These are phyloP conservation scores for Luffa acutangula DNA, from an alignment of 306 rosid species.

Conservation along the genomic window DNA sequence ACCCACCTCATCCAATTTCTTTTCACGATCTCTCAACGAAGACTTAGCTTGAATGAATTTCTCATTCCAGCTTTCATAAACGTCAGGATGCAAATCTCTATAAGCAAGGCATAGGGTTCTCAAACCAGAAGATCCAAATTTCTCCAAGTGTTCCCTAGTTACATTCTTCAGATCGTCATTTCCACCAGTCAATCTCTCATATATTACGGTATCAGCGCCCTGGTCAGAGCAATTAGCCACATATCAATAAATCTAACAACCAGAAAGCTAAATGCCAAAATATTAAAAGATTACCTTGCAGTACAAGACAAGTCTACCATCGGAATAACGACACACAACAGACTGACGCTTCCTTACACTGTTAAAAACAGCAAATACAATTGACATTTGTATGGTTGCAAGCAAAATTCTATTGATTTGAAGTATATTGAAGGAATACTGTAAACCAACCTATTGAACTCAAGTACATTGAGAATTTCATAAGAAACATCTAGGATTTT, in stretches of 20 bases:
- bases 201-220: constrained; percentile 95
- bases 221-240: constrained; percentile 31
- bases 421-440: background rate
- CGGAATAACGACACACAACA: constrained; percentile 86
- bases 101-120: constrained; percentile 94
- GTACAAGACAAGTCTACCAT: constrained; percentile 88
- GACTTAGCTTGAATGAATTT: constrained; percentile 91
- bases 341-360: constrained; percentile 99
- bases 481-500: constrained; percentile 58
- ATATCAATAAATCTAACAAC: constrained; percentile 23
- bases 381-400: constrained; percentile 6
- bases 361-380: constrained; percentile 21
- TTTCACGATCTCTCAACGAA: constrained; percentile 82
- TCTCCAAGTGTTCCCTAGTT: constrained; percentile 70
- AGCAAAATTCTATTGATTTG: background rate
- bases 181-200: constrained; percentile 61
- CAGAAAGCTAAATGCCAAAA: constrained; percentile 8
- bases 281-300: constrained; percentile 66
- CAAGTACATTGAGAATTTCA: constrained; percentile 89
- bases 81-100: constrained; percentile 60
- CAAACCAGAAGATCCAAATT: constrained; percentile 78
- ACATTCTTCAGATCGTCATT: constrained; percentile 49
- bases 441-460: constrained; percentile 71
- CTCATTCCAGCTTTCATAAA: constrained; percentile 92
- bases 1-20: constrained; percentile 89